These are phyloP conservation scores for Fusarium lateritium DNA, from an alignment of 2,329 filamentous ascomycete genomes.

Conservation along the genomic window DNA sequence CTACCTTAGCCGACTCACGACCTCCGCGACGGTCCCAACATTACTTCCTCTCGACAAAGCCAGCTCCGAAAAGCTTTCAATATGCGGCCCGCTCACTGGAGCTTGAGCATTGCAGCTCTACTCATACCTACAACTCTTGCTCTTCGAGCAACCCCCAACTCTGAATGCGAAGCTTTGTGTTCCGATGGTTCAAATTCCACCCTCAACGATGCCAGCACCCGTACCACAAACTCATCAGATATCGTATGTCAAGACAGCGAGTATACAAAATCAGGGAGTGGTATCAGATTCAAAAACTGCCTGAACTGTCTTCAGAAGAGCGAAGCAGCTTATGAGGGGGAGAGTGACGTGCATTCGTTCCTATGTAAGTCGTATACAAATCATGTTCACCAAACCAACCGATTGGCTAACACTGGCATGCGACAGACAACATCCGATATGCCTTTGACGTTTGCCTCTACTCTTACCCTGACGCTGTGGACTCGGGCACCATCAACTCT, in stretches of 20 bases:
- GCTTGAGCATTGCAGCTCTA: conserved; percentile 2
- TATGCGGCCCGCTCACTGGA: conserved; percentile 7
- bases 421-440: conserved; percentile 66
- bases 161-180: conserved; percentile 65
- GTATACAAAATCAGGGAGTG: conserved; percentile 55
- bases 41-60: background rate
- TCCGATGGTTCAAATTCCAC: conserved; percentile 57
- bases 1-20: conserved; percentile 6
- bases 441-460: conserved; percentile 64
- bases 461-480: conserved; percentile 51
- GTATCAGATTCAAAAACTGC: conserved; percentile 64
- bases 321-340: conserved; percentile 36
- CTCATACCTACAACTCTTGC: background rate
- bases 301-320: conserved; percentile 64
- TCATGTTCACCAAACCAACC: background rate
- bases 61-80: background rate
- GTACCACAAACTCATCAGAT: conserved; percentile 62
- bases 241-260: conserved; percentile 62
- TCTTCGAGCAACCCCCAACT: conserved; percentile 63
- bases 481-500: conserved; percentile 53
- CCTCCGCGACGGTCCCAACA: conserved; percentile 1
- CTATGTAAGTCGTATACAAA: conserved; percentile 59
- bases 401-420: background rate
- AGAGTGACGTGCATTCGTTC: conserved; percentile 57
- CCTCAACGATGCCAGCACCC: conserved; percentile 52